Base-by-base conservation (phyloP, 1,284 basidiomycete genomes). In the Laetiporus sulphureus region DNA sequence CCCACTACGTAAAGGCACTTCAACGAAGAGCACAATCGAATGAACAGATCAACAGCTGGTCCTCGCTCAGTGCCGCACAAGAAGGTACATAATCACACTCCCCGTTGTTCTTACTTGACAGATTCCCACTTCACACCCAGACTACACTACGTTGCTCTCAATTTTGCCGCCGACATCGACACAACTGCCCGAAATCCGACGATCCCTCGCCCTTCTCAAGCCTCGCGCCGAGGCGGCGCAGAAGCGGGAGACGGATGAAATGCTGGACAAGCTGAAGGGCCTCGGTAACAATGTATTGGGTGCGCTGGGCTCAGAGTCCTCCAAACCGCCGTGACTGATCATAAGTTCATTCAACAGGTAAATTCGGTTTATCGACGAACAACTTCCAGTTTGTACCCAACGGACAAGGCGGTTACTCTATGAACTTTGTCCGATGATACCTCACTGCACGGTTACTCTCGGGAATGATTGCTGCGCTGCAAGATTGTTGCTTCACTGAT, bases 301-400 rank as follows among this genome's bases (percentile, higher is more conserved):
- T 82, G 63, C 56, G 70, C 53, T 24, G 13, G 38, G 24, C 24
- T 16, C 11, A 23, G 19, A 23, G 27, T 35, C 15, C 19, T 20
- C 22, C 15, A 8, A 23, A 21, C 12, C 32, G n/a, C n/a, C n/a
- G n/a, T n/a, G n/a, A n/a, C n/a, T n/a, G n/a, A n/a, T n/a, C n/a
- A n/a, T n/a, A 38, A 15, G 36, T 38, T 8, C 8, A 12, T 5
- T 36, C 15, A 20, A 3, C 48, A 90, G 87, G 86, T 2, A 83
- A 82, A 48, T 93, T 94, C 58, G 91, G 91, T 12, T 61, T 94
- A 47, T 91, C 85, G 19, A 93, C 91, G 0, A 81, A 94, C 57
- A 94, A 91, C 66, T 99, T 99, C 75, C 86, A 97, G 65, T 91
- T 99, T 54, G 82, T 83, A 45, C 88, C 88, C 18, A 92, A 92